Base-by-base conservation (phyloP, 176 grass and related monocot genomes). In the Guadua angustifolia region DNA sequence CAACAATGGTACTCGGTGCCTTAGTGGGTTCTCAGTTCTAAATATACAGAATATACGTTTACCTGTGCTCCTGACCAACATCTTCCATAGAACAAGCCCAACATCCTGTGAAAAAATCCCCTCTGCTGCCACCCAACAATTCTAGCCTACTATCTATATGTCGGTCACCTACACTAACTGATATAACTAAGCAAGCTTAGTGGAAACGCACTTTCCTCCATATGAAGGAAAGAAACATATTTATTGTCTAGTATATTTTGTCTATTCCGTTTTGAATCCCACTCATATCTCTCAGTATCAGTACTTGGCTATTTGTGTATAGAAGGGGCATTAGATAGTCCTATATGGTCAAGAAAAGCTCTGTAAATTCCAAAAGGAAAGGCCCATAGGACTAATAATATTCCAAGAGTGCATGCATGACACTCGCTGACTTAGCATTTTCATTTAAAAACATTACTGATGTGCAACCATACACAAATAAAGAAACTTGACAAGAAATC, bases 381-480 rank as follows among this genome's bases (percentile, higher is more conserved):
- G 51, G 19, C 21, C 32, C 73, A 75, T 13, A 36, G 12, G 26
- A 5, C 4, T 6, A 62, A 45, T 44, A 58, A 77, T 77, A 40
- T 45, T 62, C 44, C 38, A 77, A 77, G 2, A 1, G 1, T 43
- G 13, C 38, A 77, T 26, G 39, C 55, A 61, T 77, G 56, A 43
- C 36, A 74, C 29, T n/a, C 29, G n/a, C n/a, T 36, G 22, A 7
- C 10, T 26, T 29, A 44, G 43, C 0, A 45, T 44, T 77, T 44
- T 57, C 57, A 55, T 50, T 73, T 7, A 0, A 55, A 29, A 52
- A 74, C 17, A 75, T 75, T 75, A 32, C 21, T 4, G 11, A 29
- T 10, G 19, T 58, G 16, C 74, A 77, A 38, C 53, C n/a, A 77
- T 60, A 60, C 59, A 44, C 2, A 77, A 59, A 77, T 61, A 26